Evolutionary conservation across 2,329 filamentous ascomycete genomes (phyloP), one percentile per base, ranked within the genome.

Genomic region (Aspergillus brasiliensis): DNA sequence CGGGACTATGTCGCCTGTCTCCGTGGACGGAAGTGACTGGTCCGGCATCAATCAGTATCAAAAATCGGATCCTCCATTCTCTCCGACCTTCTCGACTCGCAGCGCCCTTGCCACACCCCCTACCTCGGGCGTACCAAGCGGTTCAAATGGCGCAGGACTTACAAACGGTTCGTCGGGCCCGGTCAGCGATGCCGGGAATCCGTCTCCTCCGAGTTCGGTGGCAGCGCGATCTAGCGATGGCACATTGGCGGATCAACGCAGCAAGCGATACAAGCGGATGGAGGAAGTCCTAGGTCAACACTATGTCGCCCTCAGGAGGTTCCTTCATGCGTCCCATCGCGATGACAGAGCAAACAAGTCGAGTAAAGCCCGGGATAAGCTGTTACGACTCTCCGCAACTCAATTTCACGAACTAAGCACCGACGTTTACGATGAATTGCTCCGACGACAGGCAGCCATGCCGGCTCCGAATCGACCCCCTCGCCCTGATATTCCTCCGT

Each of bases 351-450:
- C 89, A 63, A 85, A 87, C 52, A 89, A 88, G 54, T 88, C 91
- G 27, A 97, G 96, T 78, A 90, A 93, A 77, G 95, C 95, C 58
- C 89, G 93, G 71, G 95, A 98, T 78, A 99, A 99, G 82, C 84
- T 98, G 59, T 83, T 97, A 61, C 88, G 94, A 60, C 84, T 99
- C 54, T 97, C 93, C 0, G 83, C 90, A 1, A 91, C 96, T 27
- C 95, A 99, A 76, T 98, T 99, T 76, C 92, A 96, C 77, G 95
- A 99, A 79, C 84, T 99, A 63, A 97, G 93, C 78, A 98, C 94
- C 59, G 95, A 99, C 78, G 94, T 99, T 42, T 98, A 91, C 78
- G 95, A 99, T 77, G 95, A 99, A 79, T 83, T 98, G 65, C 83
- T 96, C 67, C 89, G 95, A 61, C 87, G 95, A 65, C 93, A 98